Percentiles rank a stretch among this genome's conserved stretches.
phyloP scores from a whole-genome alignment of 495 filamentous ascomycete genomes.

The Aspergillus campestris region DNA sequence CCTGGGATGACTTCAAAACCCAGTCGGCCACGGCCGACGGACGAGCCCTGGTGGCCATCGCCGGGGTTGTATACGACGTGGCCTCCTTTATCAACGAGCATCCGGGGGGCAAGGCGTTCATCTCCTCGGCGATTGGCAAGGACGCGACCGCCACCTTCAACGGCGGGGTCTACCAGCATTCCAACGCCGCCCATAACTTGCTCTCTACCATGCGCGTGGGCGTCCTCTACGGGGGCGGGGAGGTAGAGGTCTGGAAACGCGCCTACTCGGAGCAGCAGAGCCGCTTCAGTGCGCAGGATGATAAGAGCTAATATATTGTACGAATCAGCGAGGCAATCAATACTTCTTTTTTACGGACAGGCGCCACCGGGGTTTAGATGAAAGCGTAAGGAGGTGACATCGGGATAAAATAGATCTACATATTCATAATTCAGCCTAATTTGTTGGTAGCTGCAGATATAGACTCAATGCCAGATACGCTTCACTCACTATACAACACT shows the following conservation, averaged over 20 bases:
- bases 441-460: no score
- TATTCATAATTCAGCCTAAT: no score
- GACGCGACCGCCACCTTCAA: slow-evolving; percentile 94
- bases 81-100: slow-evolving; percentile 78
- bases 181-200: slow-evolving; percentile 85
- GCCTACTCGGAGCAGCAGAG: no score
- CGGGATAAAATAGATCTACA: no score
- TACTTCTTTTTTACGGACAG: no score
- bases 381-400: no score
- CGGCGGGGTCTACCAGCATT: slow-evolving; percentile 86
- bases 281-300: no score
- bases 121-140: slow-evolving; percentile 74
- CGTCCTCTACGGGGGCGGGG: slow-evolving; percentile 78
- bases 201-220: slow-evolving; percentile 83
- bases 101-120: slow-evolving; percentile 80
- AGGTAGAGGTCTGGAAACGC: slow-evolving; percentile 84
- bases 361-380: no score
- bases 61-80: slow-evolving; percentile 84
- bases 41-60: slow-evolving; percentile 67
- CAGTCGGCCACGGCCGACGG: slow-evolving; percentile 50
- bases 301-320: no score
- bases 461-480: no score
- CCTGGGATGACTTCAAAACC: slow-evolving; percentile 75
- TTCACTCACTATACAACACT: no score
- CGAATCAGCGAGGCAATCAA: no score